A percentile compares a stretch with the other conserved stretches of the same genome.
phyloP scores from a whole-genome alignment of 441 rosid genomes.

The Melastoma candidum region DNA sequence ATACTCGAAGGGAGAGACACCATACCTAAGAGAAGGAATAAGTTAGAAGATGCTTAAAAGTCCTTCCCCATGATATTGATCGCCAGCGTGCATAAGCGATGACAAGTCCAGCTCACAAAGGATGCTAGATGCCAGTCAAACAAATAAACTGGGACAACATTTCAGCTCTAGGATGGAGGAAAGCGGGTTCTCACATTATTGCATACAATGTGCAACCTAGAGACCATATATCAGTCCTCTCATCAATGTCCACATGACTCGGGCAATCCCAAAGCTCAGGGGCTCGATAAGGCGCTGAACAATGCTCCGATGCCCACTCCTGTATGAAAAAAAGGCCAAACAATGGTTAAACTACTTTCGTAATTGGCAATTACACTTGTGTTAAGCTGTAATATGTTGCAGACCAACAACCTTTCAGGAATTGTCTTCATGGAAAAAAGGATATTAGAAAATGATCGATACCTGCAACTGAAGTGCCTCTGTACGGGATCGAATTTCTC shows the following conservation, averaged over 20 bases:
- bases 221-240: constrained; percentile 98
- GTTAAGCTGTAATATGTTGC: too few relatives aligned
- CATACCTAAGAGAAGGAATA: constrained; percentile 42
- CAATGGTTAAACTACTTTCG: too few relatives aligned
- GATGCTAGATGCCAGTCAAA: background rate
- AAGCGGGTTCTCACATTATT: constrained; percentile 57
- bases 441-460: constrained; percentile 4
- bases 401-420: too few relatives aligned
- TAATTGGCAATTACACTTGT: too few relatives aligned
- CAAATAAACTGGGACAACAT: background rate
- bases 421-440: background rate
- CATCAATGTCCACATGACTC: constrained; percentile 87
- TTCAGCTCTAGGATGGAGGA: background rate
- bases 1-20: constrained; percentile 92
- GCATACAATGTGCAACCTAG: constrained; percentile 97
- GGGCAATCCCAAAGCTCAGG: constrained; percentile 99
- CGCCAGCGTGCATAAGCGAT: too few relatives aligned
- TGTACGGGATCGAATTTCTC: constrained; percentile 77
- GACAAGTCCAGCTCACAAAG: too few relatives aligned
- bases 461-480: constrained; percentile 98
- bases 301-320: constrained; percentile 98
- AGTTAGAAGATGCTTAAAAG: background rate
- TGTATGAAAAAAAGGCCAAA: constrained; percentile 17
- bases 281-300: constrained; percentile 96
- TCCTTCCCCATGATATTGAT: too few relatives aligned